These are phyloP conservation scores for Chrysoporthe puriensis DNA, from an alignment of 2,329 filamentous ascomycete species.

Conservation along the genomic window DNA sequence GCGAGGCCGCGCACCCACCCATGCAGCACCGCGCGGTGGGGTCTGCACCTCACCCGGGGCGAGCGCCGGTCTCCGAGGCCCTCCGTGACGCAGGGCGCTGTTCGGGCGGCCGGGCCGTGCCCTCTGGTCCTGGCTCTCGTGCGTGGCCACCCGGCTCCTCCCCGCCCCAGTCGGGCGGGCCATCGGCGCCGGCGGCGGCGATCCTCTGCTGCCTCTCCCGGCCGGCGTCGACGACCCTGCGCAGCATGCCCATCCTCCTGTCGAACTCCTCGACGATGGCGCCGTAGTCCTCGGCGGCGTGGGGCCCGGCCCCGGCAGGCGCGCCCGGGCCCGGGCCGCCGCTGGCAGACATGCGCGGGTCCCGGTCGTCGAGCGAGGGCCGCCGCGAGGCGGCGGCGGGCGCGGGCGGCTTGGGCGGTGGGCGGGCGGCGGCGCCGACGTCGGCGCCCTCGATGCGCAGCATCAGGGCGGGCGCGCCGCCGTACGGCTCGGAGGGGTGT, in stretches of 20 bases:
- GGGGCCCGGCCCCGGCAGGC: background rate
- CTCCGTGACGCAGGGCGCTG: background rate
- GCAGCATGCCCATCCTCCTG: conserved; percentile 57
- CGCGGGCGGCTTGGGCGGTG: conserved; percentile 29
- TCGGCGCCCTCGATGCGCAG: conserved; percentile 63
- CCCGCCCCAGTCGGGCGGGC: background rate
- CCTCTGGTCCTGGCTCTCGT: background rate
- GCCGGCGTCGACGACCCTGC: conserved; percentile 57
- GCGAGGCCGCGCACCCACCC: background rate
- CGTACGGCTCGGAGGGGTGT: conserved; percentile 2
- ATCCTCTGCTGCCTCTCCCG: conserved; percentile 46
- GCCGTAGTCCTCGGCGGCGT: conserved; percentile 46
- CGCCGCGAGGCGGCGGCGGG: conserved; percentile 26
- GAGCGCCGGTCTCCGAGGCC: conserved; percentile 3
- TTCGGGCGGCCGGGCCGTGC: background rate
- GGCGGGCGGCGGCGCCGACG: conserved; percentile 30
- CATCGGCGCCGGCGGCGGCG: conserved; percentile 25
- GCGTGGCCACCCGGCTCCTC: too few species aligned
- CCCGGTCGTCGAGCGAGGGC: conserved; percentile 25
- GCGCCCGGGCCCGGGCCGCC: conserved; percentile 7
- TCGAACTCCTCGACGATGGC: conserved; percentile 61
- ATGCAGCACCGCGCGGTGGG: background rate
- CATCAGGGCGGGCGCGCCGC: conserved; percentile 54
- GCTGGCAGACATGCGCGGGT: conserved; percentile 20
- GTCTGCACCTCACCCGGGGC: background rate